phyloP scores from a whole-genome alignment of 768 basidiomycete species.

The Trametes gibbosa region DNA sequence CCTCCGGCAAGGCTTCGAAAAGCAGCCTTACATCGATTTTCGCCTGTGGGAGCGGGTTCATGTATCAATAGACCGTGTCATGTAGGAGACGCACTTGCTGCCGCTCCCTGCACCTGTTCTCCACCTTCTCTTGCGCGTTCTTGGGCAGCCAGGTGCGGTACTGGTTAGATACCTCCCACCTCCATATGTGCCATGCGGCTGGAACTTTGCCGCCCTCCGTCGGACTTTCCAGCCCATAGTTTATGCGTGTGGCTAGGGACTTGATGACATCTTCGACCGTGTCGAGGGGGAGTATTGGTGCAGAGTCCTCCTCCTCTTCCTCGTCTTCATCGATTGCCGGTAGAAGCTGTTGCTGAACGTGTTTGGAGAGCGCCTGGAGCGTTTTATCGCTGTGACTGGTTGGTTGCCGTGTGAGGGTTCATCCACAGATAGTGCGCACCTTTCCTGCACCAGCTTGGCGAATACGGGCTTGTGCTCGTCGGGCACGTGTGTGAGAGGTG shows the following conservation, averaged over 20 bases:
- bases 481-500: slow-evolving; percentile 58
- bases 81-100: slow-evolving; percentile 45
- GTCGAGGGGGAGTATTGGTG: slow-evolving; percentile 35
- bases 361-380: slow-evolving; percentile 56
- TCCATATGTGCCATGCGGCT: slow-evolving; percentile 70
- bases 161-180: slow-evolving; percentile 77
- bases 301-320: slow-evolving; percentile 32
- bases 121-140: slow-evolving; percentile 59
- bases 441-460: slow-evolving; percentile 83
- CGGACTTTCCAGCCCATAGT: slow-evolving; percentile 71
- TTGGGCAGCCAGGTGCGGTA: slow-evolving; percentile 65
- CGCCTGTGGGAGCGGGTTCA: slow-evolving; percentile 40
- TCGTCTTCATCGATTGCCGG: slow-evolving; percentile 62
- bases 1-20: slow-evolving; percentile 57
- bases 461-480: slow-evolving; percentile 71
- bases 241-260: slow-evolving; percentile 59
- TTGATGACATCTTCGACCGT: slow-evolving; percentile 66
- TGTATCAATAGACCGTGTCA: background rate
- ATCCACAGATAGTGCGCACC: slow-evolving; percentile 43
- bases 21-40: slow-evolving; percentile 51
- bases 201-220: slow-evolving; percentile 50
- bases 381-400: slow-evolving; percentile 64
- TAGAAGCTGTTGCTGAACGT: slow-evolving; percentile 66
- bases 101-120: slow-evolving; percentile 61
- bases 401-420: background rate